These are phyloP conservation scores for Pyrenochaeta sp. DNA, from an alignment of 2,329 filamentous ascomycete species.

Conservation along the genomic window DNA sequence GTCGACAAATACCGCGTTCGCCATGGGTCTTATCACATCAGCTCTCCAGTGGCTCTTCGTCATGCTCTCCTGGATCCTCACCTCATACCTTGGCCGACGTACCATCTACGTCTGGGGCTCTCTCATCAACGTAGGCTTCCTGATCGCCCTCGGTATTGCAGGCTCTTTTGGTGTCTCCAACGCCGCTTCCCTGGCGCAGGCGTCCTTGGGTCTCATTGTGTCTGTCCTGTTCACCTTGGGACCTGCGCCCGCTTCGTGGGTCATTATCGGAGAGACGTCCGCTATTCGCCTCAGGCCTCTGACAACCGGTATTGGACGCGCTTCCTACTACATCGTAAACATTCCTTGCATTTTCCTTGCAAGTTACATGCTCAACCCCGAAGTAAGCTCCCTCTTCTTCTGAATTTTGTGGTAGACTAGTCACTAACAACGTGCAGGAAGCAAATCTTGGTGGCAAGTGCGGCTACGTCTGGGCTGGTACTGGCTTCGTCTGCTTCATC, in stretches of 20 bases:
- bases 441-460: slow-evolving; percentile 53
- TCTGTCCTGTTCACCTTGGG: slow-evolving; percentile 71
- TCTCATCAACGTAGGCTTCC: slow-evolving; percentile 61
- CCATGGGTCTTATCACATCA: slow-evolving; percentile 70
- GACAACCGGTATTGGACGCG: slow-evolving; percentile 72
- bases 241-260: slow-evolving; percentile 71
- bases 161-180: slow-evolving; percentile 58
- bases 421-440: slow-evolving; percentile 69
- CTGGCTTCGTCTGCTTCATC: slow-evolving; percentile 64
- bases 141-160: slow-evolving; percentile 68
- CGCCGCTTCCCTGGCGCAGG: slow-evolving; percentile 63
- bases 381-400: slow-evolving; percentile 42
- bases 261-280: slow-evolving; percentile 73
- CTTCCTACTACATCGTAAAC: slow-evolving; percentile 69
- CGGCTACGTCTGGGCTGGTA: slow-evolving; percentile 46
- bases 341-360: slow-evolving; percentile 72
- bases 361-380: slow-evolving; percentile 68
- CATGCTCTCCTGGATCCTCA: slow-evolving; percentile 74
- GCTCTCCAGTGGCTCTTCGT: slow-evolving; percentile 69
- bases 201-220: slow-evolving; percentile 70
- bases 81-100: slow-evolving; percentile 69
- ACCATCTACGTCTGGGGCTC: slow-evolving; percentile 71
- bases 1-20: slow-evolving; percentile 63
- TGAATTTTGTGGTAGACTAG: slow-evolving; percentile 58
- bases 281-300: slow-evolving; percentile 70